Evolutionary conservation across 1,284 basidiomycete species (phyloP).

Genomic region (Ustilago vetiveriae): DNA sequence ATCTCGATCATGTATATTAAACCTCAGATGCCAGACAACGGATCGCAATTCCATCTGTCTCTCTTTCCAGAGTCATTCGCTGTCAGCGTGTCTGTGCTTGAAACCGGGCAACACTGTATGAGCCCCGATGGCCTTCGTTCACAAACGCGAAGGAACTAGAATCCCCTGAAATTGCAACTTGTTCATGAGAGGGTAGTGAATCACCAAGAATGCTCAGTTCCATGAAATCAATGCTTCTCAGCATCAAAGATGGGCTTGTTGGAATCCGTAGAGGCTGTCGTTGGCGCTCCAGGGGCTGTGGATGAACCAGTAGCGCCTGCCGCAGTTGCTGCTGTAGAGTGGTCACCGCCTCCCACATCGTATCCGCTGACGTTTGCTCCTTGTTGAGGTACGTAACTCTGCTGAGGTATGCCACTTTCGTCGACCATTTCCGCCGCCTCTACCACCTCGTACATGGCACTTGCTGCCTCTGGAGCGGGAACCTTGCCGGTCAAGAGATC

Average conservation of each 20-base stretch:
- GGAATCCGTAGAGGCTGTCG: neutral
- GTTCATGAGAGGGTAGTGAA: too few relatives aligned
- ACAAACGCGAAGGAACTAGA: too few relatives aligned
- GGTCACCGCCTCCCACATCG: slow-evolving; percentile 19
- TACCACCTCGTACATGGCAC: slow-evolving; percentile 90
- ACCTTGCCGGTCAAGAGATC: slow-evolving; percentile 92
- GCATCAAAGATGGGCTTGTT: slow-evolving; percentile 48
- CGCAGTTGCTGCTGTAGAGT: neutral
- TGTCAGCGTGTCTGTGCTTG: too few relatives aligned
- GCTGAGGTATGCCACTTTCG: slow-evolving; percentile 77
- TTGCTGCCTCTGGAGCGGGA: slow-evolving; percentile 94
- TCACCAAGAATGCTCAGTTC: too few relatives aligned
- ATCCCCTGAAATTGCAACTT: too few relatives aligned
- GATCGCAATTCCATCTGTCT: too few relatives aligned
- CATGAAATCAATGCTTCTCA: slow-evolving; percentile 2
- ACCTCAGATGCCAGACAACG: too few relatives aligned
- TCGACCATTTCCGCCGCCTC: slow-evolving; percentile 74
- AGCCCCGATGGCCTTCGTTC: too few relatives aligned
- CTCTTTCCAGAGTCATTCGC: too few relatives aligned
- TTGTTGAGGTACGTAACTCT: slow-evolving; percentile 78
- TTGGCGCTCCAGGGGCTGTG: neutral
- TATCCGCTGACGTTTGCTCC: slow-evolving; percentile 14
- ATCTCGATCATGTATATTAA: too few relatives aligned
- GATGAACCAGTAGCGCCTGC: slow-evolving; percentile 10
- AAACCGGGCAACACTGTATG: too few relatives aligned